A percentile compares a stretch with the other conserved stretches of the same genome.
Conservation (phyloP, 108 stramenopile genomes). For the Cylindrotheca fusiformis region DNA sequence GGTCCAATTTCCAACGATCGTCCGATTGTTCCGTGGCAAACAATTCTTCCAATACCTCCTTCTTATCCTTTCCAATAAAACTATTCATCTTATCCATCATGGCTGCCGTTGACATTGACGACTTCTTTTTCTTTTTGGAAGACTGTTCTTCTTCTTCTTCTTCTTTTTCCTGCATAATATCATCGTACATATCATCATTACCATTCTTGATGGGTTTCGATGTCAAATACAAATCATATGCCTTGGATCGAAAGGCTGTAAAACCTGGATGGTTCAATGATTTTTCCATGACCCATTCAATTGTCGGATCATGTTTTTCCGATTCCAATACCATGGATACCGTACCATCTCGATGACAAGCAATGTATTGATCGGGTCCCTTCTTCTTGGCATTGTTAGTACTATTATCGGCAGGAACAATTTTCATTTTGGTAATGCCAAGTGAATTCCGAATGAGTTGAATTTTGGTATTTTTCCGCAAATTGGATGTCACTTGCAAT, state of each 20-base stretch:
- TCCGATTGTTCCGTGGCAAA: neutral
- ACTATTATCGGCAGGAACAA: neutral
- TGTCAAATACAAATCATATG: neutral
- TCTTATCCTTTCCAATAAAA: neutral
- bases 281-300: conserved; percentile 34
- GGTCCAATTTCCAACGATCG: conserved; percentile 33
- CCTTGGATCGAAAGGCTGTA: neutral
- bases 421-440: conserved; percentile 4
- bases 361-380: conserved; percentile 11
- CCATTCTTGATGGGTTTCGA: too few relatives aligned
- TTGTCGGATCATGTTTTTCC: neutral
- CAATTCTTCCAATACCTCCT: neutral
- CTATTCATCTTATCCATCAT: neutral
- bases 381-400: conserved; percentile 1
- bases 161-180: neutral
- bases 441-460: conserved; percentile 17
- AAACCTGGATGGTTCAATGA: neutral
- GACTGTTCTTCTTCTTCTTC: neutral
- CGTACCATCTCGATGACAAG: conserved; percentile 3
- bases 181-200: too few relatives aligned
- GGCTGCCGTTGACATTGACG: neutral
- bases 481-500: conserved; percentile 36
- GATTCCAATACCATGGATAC: neutral
- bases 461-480: conserved; percentile 31
- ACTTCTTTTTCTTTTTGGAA: too few relatives aligned